Conservation (phyloP, 169 alveolate genomes). For the Cystoisospora suis region DNA sequence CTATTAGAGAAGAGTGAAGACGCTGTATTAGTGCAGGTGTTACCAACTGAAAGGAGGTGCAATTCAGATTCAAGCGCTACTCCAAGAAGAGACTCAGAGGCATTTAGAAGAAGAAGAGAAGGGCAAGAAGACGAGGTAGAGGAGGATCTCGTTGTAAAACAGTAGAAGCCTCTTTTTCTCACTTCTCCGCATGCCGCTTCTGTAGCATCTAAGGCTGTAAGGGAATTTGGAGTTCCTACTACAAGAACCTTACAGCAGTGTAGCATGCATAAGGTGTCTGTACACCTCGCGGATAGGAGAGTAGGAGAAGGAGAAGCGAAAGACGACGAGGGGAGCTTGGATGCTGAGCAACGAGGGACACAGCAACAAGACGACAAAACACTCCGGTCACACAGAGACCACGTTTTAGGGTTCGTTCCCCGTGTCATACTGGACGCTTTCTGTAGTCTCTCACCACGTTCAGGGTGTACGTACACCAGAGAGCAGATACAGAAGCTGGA, state of each 20-base stretch:
- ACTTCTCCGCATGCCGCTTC: conserved; percentile 20
- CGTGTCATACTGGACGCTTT: too few relatives aligned
- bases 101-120: background rate
- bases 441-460: too few relatives aligned
- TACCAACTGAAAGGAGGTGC: background rate
- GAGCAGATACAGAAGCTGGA: too few relatives aligned
- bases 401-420: too few relatives aligned
- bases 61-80: background rate
- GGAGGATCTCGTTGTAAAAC: background rate
- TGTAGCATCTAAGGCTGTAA: background rate
- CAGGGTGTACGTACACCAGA: too few relatives aligned
- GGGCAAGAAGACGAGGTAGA: background rate
- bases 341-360: background rate
- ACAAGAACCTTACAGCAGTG: conserved; percentile 20
- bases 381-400: too few relatives aligned
- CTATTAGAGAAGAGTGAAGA: too few relatives aligned
- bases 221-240: background rate
- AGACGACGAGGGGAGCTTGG: background rate
- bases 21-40: too few relatives aligned
- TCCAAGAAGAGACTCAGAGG: background rate
- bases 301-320: background rate
- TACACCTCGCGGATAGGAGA: background rate
- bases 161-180: background rate
- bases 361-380: too few relatives aligned
- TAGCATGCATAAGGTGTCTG: background rate